Conservation (phyloP, 2,329 filamentous ascomycete species). For the Sclerotinia glacialis region DNA sequence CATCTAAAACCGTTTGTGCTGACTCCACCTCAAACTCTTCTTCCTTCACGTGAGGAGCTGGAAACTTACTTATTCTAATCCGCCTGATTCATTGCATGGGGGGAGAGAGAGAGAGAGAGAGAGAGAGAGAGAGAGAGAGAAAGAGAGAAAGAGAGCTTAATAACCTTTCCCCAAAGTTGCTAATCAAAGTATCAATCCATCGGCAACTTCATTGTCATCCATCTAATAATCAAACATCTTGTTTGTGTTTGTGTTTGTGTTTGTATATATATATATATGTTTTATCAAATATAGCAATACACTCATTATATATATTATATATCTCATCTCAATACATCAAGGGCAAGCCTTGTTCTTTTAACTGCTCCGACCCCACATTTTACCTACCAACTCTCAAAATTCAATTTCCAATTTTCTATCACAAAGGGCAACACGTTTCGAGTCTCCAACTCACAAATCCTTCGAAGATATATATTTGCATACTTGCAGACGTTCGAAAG, state of each 20-base stretch:
- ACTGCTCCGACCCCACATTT: constrained; percentile 11
- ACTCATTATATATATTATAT: neutral
- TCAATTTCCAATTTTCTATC: constrained; percentile 10
- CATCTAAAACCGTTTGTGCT: constrained; percentile 6
- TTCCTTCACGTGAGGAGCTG: constrained; percentile 9
- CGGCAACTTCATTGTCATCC: no score
- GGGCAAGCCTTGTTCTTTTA: constrained; percentile 8
- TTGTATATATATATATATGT: neutral
- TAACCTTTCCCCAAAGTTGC: neutral
- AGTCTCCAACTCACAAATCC: neutral
- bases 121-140: neutral
- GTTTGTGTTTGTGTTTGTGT: neutral
- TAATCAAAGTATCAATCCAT: neutral
- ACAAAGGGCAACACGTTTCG: neutral
- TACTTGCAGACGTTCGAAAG: neutral
- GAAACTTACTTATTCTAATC: neutral
- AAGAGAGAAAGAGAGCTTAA: neutral
- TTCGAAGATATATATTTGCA: neutral
- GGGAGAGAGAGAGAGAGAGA: neutral
- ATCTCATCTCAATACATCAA: neutral
- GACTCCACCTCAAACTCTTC: neutral
- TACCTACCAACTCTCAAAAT: neutral
- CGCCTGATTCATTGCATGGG: neutral
- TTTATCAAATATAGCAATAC: neutral
- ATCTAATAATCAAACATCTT: neutral